Base-by-base conservation (phyloP, 129 eudicot genomes). In the Apium graveolens region DNA sequence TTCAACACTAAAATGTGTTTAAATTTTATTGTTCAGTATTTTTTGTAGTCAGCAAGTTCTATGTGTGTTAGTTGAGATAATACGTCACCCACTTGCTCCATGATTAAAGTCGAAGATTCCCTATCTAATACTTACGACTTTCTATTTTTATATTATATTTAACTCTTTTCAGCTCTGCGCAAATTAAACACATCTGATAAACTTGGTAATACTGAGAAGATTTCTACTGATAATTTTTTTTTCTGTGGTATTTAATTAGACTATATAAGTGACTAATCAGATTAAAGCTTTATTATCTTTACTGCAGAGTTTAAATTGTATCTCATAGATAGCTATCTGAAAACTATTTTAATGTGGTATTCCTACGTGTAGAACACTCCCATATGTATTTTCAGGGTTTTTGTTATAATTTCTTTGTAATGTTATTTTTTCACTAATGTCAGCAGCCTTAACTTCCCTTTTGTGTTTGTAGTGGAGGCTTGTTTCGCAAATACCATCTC, bases 401-500 rank as follows among this genome's bases (percentile, higher is more conserved):
- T 29, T 75, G 2, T 17, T 16, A 11, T 26, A 20, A 5, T 53
- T 27, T 48, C 43, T 29, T 41, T 60, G 21, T 12, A 35, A 57
- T 80, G 39, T 6, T 74, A 11, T 78, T 24, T 68, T 9, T 80
- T 41, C 44, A 31, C 46, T 14, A 18, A 77, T 79, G 41, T 69
- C 29, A 35, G 53, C 62, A 46, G 41, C 24, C 73, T 69, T 71
- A 69, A 29, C 41, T 34, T 83, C 26, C 37, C 62, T 26, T 55
- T 68, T 76, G 70, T 76, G 76, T 62, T 41, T 70, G 38, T 86
- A 91, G 98, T 91, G 98, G 98, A 94, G 87, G 80, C 82, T 83
- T 83, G 96, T 91, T 29, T 83, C 90, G 69, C 89, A 87, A 87
- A 89, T 86, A 83, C 84, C 87, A 81, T 80, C 87, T 44, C 97